Evolutionary conservation across 2,329 filamentous ascomycete genomes (phyloP).

Genomic region (Trematosphaeria pertusa): DNA sequence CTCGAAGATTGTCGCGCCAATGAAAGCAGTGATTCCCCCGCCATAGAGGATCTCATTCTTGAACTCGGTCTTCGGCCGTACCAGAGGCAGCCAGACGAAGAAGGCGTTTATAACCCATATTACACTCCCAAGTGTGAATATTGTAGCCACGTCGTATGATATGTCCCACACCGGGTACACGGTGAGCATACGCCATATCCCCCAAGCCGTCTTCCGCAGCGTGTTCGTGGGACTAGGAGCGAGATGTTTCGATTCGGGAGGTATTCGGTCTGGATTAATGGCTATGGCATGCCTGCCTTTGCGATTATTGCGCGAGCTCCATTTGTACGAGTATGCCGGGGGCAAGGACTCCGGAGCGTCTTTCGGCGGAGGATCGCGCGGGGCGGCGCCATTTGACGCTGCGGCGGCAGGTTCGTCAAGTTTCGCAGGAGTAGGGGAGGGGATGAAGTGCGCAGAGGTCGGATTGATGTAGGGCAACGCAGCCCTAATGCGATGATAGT

Average conservation of each 20-base stretch:
- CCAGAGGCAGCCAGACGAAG: slow-evolving; percentile 68
- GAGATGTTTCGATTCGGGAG: slow-evolving; percentile 24
- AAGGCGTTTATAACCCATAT: slow-evolving; percentile 64
- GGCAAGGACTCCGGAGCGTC: not conserved
- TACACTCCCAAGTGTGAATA: slow-evolving; percentile 60
- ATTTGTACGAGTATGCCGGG: slow-evolving; percentile 34
- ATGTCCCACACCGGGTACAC: slow-evolving; percentile 64
- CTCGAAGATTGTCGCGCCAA: slow-evolving; percentile 73
- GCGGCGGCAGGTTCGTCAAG: not conserved
- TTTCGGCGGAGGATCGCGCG: not conserved
- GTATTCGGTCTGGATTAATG: slow-evolving; percentile 24
- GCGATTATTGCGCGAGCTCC: slow-evolving; percentile 54
- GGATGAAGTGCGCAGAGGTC: slow-evolving; percentile 5
- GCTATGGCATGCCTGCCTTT: slow-evolving; percentile 51
- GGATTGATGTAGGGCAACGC: slow-evolving; percentile 6
- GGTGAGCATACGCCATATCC: slow-evolving; percentile 58
- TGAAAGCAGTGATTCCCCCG: slow-evolving; percentile 68
- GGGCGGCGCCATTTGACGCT: not conserved
- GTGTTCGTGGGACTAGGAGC: slow-evolving; percentile 46
- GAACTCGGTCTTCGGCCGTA: slow-evolving; percentile 62
- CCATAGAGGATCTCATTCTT: slow-evolving; percentile 59
- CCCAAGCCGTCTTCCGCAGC: slow-evolving; percentile 38
- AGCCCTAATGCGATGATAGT: not conserved
- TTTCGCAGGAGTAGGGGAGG: slow-evolving; percentile 1
- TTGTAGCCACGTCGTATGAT: slow-evolving; percentile 61